Conservation (phyloP, 495 filamentous ascomycete species). For the Hamigera avellanea region DNA sequence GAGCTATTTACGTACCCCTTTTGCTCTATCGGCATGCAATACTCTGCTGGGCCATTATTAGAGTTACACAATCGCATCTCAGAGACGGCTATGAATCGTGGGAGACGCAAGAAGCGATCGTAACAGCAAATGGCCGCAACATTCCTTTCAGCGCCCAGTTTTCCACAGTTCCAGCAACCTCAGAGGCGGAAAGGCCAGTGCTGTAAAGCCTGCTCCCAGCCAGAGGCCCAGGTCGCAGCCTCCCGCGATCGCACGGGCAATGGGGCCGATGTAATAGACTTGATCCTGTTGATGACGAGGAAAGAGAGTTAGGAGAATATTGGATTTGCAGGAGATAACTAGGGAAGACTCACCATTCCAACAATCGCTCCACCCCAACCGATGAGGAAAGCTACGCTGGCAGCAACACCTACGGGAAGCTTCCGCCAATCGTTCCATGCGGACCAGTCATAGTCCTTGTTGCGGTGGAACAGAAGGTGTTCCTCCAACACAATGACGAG, state of each 20-base stretch:
- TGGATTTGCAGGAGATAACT: background rate
- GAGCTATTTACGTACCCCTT: too few relatives aligned
- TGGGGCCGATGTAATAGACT: conserved; percentile 35
- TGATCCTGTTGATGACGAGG: conserved; percentile 21
- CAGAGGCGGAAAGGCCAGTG: conserved; percentile 31
- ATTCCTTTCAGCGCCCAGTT: conserved; percentile 25
- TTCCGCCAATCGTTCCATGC: conserved; percentile 28
- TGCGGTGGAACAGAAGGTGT: conserved; percentile 28
- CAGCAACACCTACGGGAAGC: conserved; percentile 35
- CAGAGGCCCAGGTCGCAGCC: conserved; percentile 33
- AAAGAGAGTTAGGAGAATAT: conserved; percentile 1
- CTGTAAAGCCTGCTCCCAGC: conserved; percentile 29
- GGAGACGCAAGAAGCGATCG: too few relatives aligned
- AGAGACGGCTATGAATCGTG: too few relatives aligned
- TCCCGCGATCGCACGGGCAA: conserved; percentile 24
- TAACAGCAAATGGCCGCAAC: too few relatives aligned
- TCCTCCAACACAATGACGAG: conserved; percentile 32
- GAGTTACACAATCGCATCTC: too few relatives aligned
- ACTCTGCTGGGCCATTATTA: background rate
- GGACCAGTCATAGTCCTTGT: conserved; percentile 32
- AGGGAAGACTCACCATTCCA: conserved; percentile 29
- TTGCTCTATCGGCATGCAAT: background rate
- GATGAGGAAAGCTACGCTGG: conserved; percentile 31
- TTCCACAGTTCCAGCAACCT: conserved; percentile 26
- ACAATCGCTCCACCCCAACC: conserved; percentile 40